Conservation (phyloP, 2,329 filamentous ascomycete genomes). For the Colletotrichum sp. region DNA sequence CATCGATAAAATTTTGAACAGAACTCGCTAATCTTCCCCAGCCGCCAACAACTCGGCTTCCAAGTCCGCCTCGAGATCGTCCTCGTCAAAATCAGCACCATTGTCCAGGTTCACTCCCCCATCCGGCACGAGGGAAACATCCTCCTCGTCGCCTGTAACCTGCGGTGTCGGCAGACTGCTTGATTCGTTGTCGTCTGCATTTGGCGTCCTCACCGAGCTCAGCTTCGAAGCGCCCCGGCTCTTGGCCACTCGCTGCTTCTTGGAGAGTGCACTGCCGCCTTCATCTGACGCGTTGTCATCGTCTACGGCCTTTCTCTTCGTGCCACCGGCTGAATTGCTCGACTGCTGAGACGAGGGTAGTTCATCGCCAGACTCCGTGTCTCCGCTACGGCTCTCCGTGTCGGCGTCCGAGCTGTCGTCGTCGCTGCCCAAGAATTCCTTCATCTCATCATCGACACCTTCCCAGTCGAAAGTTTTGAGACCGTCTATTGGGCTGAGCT, state of each 20-base stretch:
- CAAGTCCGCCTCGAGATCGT: slow-evolving; percentile 62
- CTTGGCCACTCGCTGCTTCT: slow-evolving; percentile 55
- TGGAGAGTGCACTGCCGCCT: slow-evolving; percentile 42
- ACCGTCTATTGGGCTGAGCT: slow-evolving; percentile 57
- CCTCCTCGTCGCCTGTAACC: slow-evolving; percentile 47
- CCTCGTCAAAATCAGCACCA: slow-evolving; percentile 51
- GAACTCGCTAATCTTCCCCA: slow-evolving; percentile 27
- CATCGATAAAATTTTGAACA: background rate
- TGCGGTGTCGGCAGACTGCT: slow-evolving; percentile 46
- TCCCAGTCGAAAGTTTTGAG: slow-evolving; percentile 66
- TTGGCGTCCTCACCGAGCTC: slow-evolving; percentile 48
- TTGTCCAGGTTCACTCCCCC: slow-evolving; percentile 28
- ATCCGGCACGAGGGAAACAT: slow-evolving; percentile 25
- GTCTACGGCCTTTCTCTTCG: slow-evolving; percentile 23
- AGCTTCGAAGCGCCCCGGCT: slow-evolving; percentile 51
- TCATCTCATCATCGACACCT: slow-evolving; percentile 73
- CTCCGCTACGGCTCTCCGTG: slow-evolving; percentile 26
- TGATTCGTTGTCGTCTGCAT: slow-evolving; percentile 38
- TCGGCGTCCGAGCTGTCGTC: slow-evolving; percentile 52
- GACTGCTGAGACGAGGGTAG: slow-evolving; percentile 7
- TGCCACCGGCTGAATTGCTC: background rate
- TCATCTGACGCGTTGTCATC: slow-evolving; percentile 28
- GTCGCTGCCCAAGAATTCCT: slow-evolving; percentile 71
- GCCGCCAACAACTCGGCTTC: slow-evolving; percentile 68
- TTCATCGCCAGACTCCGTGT: slow-evolving; percentile 21